phyloP scores from a whole-genome alignment of 139 green algal genomes.

The Chlorella sorokiniana region DNA sequence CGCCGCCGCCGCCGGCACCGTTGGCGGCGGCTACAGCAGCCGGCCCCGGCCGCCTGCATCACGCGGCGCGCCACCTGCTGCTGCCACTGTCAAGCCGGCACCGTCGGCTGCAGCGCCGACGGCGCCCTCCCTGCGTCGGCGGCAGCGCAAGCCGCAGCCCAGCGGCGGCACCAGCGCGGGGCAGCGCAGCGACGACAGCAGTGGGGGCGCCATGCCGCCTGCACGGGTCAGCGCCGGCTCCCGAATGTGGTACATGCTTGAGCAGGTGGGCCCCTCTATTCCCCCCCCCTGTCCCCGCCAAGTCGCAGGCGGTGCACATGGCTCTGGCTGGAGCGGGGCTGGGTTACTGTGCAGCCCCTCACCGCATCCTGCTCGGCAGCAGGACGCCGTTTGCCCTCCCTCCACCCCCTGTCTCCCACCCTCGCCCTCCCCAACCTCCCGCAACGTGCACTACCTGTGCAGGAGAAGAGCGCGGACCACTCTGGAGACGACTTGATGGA shows the following conservation, averaged over 20 bases:
- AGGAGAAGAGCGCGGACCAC: conserved; percentile 13
- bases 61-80: background rate
- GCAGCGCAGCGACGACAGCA: background rate
- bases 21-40: background rate
- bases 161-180: background rate
- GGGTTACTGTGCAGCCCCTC: too few relatives aligned
- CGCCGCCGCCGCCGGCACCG: background rate
- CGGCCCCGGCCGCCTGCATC: background rate
- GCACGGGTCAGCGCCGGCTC: conserved; percentile 8
- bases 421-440: background rate
- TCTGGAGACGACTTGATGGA: background rate
- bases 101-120: background rate
- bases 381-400: too few relatives aligned
- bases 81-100: background rate
- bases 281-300: too few relatives aligned
- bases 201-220: conserved; percentile 13
- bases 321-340: too few relatives aligned
- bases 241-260: conserved; percentile 31
- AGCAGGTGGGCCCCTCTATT: conserved; percentile 25
- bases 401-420: too few relatives aligned
- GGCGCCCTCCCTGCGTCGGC: conserved; percentile 8
- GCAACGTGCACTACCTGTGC: background rate
- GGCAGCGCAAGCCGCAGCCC: conserved; percentile 24
- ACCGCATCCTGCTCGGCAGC: too few relatives aligned
- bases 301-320: too few relatives aligned